phyloP scores from a whole-genome alignment of 805 yeast species.

The Yarrowia sp. region DNA sequence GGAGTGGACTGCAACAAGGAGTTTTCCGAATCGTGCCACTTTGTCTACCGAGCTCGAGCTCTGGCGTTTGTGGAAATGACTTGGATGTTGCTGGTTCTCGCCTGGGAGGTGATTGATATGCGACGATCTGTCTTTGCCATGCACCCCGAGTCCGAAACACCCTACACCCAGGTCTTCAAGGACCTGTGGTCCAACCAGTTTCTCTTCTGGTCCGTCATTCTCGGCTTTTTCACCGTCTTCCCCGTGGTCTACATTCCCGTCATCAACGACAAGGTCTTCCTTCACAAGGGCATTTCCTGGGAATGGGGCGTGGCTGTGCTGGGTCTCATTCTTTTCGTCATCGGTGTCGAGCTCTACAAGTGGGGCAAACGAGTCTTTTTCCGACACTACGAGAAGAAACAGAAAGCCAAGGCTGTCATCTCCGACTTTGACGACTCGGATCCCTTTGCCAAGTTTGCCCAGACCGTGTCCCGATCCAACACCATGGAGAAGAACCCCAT shows the following conservation, averaged over 20 bases:
- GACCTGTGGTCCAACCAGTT: conserved; percentile 74
- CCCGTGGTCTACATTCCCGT: conserved; percentile 86
- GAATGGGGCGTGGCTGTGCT: conserved; percentile 75
- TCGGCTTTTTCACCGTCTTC: conserved; percentile 68
- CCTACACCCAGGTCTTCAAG: conserved; percentile 55
- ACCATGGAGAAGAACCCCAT: conserved; percentile 38
- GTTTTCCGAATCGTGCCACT: conserved; percentile 47
- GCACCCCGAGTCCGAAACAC: conserved; percentile 62
- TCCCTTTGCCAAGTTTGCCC: conserved; percentile 59
- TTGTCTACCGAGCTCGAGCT: conserved; percentile 73
- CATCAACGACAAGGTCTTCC: conserved; percentile 71
- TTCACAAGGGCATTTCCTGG: conserved; percentile 65
- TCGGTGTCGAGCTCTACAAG: conserved; percentile 66
- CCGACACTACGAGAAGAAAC: conserved; percentile 38
- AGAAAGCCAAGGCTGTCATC: conserved; percentile 54
- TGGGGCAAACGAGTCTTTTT: conserved; percentile 56
- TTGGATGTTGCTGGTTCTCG: conserved; percentile 76
- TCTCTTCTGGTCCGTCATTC: conserved; percentile 73
- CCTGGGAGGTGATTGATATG: conserved; percentile 80
- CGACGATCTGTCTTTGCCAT: conserved; percentile 65
- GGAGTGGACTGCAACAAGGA: conserved; percentile 62
- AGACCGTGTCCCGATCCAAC: conserved; percentile 51
- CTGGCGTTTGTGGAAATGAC: conserved; percentile 78
- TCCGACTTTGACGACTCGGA: conserved; percentile 58
- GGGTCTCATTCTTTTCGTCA: conserved; percentile 56